phyloP scores from a whole-genome alignment of 2,329 filamentous ascomycete genomes.

The Xylaria sp. region DNA sequence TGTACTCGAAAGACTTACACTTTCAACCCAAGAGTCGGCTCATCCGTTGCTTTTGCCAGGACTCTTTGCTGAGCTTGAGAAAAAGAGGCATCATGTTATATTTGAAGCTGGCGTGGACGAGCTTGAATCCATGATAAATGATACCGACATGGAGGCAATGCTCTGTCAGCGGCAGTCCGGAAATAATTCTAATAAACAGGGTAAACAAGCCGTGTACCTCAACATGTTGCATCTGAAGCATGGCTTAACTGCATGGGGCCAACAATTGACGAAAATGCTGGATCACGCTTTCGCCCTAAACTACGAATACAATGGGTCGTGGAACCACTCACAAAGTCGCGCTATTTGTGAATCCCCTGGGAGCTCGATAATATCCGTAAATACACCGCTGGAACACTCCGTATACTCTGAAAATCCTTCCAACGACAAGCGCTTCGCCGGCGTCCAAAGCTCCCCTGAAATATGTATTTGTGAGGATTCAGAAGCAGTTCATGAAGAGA shows the following conservation, averaged over 20 bases:
- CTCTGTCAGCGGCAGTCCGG: too few relatives aligned
- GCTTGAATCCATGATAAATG: not conserved
- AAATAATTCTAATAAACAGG: too few relatives aligned
- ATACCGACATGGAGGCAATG: not conserved
- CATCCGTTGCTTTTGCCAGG: conserved; percentile 2
- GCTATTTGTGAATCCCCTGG: too few relatives aligned
- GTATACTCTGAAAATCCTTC: too few relatives aligned
- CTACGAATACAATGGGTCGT: too few relatives aligned
- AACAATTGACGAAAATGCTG: conserved; percentile 4
- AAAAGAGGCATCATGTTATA: not conserved
- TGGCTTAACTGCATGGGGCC: not conserved
- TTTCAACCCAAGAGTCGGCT: not conserved
- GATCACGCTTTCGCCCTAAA: not conserved
- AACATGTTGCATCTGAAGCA: not conserved
- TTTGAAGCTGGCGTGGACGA: conserved; percentile 5
- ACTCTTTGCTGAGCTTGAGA: conserved; percentile 2
- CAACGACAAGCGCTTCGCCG: too few relatives aligned
- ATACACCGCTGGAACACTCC: too few relatives aligned
- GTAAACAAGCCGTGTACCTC: not conserved
- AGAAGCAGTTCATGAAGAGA: too few relatives aligned
- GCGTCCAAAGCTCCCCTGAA: too few relatives aligned
- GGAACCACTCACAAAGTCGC: too few relatives aligned
- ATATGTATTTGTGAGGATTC: too few relatives aligned
- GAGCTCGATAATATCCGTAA: too few relatives aligned
- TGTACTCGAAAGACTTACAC: not conserved